Evolutionary conservation across 306 rosid genomes (phyloP), one percentile per base, ranked within the genome.

Genomic region (Castanea sativa): DNA sequence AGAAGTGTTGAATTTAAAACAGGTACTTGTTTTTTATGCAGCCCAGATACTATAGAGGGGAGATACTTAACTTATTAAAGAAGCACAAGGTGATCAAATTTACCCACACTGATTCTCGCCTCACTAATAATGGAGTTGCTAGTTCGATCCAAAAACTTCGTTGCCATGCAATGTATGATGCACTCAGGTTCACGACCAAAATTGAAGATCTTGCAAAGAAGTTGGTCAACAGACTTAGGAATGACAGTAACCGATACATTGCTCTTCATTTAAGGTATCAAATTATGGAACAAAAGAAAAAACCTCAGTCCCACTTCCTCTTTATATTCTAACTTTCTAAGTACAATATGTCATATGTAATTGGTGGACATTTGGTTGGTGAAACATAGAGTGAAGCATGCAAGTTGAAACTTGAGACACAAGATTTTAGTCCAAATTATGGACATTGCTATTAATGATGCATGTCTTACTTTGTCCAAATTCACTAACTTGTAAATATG

Each of bases 231-330:
- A 90, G 93, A 61, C 65, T 92, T 64, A 87, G 85, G 81, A 69
- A 61, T 3, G 74, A 86, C 71, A 55, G 38, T 41, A 59, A 68
- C 6, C 84, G 70, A 25, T 92, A 83, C 77, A 74, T 90, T 64
- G 93, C 95, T 29, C 91, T 92, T 21, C 95, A 90, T 80, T 85
- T 92, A 82, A 92, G 97, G 97, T 91, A 55, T 25, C 52, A 43
- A 32, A 38, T n/a, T 69, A 11, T 60, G 7, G 30, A 11, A 41
- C 1, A 8, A 41, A 41, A 38, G 8, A 38, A 41, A 41, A 41
- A 41, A 7, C 12, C 45, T 41, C 45, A 38, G 45, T 8, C 45
- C 45, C 45, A 41, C 45, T 41, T 41, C 45, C 45, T 41, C 45
- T 41, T 41, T 41, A 9, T 41, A 41, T 41, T 41, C 45, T 7